These are phyloP conservation scores for Paraurostyla sp. DNA, from an alignment of 73 alveolate genomes.

Conservation along the genomic window DNA sequence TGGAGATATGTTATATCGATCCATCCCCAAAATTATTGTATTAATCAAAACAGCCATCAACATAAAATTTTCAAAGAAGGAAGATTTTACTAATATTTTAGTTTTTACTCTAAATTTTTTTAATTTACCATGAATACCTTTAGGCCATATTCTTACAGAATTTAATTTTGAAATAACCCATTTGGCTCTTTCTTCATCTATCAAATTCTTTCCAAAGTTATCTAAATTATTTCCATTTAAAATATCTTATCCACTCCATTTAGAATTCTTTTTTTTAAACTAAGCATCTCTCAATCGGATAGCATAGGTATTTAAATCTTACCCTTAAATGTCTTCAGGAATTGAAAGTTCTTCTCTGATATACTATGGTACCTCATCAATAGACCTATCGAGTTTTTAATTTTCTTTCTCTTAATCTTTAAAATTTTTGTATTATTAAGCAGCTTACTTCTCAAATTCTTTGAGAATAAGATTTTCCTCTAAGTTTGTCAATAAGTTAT, in stretches of 20 bases:
- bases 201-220: not conserved
- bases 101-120: slow-evolving; percentile 3
- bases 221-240: slow-evolving; percentile 10
- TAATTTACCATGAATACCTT: slow-evolving; percentile 15
- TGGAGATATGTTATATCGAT: slow-evolving; percentile 73
- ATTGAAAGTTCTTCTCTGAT: not conserved
- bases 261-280: not conserved
- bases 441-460: not conserved
- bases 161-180: slow-evolving; percentile 12
- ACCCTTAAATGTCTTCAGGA: not conserved
- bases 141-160: slow-evolving; percentile 64
- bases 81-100: not conserved
- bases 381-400: not conserved
- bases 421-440: not conserved
- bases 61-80: slow-evolving; percentile 54
- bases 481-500: not conserved
- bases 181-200: slow-evolving; percentile 13
- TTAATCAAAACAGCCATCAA: slow-evolving; percentile 82
- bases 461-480: not conserved
- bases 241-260: slow-evolving; percentile 77
- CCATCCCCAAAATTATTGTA: slow-evolving; percentile 89
- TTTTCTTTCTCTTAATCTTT: not conserved
- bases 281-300: not conserved
- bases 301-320: not conserved
- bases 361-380: not conserved